Conservation (phyloP, 1,284 basidiomycete genomes). For the Malassezia brasiliensis region DNA sequence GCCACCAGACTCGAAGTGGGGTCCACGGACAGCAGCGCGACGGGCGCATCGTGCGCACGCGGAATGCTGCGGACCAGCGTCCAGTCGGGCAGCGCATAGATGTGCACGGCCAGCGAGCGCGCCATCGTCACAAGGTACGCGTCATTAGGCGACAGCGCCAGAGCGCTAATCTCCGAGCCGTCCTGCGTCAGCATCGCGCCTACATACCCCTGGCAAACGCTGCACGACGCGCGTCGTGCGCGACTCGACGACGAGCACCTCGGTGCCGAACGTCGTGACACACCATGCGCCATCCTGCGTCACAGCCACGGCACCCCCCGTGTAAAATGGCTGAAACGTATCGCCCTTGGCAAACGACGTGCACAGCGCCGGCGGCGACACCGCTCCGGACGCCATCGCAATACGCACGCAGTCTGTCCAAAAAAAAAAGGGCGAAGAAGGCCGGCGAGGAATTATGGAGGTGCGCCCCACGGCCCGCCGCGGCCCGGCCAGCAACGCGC, state of each 20-base stretch:
- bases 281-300: conserved; percentile 69
- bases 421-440: conserved; percentile 9
- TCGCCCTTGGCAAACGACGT: conserved; percentile 25
- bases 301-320: conserved; percentile 57
- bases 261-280: conserved; percentile 75
- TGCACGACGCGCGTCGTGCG: conserved; percentile 61
- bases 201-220: conserved; percentile 20
- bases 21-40: conserved; percentile 68
- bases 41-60: conserved; percentile 80
- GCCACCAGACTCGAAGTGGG: conserved; percentile 84
- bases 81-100: conserved; percentile 50
- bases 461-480: no score
- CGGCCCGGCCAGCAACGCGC: no score
- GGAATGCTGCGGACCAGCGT: conserved; percentile 61
- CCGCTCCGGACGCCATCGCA: background rate
- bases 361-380: conserved; percentile 18
- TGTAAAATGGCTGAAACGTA: conserved; percentile 40
- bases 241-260: conserved; percentile 72
- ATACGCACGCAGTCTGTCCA: conserved; percentile 7
- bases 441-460: background rate
- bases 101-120: conserved; percentile 52
- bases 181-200: conserved; percentile 48
- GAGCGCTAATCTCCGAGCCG: conserved; percentile 53
- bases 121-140: conserved; percentile 52
- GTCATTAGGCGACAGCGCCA: conserved; percentile 42